Base-by-base conservation (phyloP, 2,329 filamentous ascomycete species). In the Fusarium fracticaudum region DNA sequence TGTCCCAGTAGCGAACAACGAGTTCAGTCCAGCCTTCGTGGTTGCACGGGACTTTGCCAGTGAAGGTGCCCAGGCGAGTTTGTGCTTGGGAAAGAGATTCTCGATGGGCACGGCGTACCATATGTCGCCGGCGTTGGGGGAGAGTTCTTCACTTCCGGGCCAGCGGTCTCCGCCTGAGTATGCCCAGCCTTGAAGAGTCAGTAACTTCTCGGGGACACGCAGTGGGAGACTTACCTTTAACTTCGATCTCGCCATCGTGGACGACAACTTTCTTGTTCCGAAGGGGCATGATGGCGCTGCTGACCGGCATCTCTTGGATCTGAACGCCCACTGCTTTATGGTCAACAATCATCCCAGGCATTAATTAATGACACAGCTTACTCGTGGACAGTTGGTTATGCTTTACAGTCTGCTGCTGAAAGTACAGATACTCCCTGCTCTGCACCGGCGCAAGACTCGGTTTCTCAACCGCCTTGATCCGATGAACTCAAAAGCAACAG, bases 291-390 rank as follows among this genome's bases (percentile, higher is more conserved):
- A 93, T 92, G 22, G 91, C 91, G 13, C 86, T 89, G 60, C 87
- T 89, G 2, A 93, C 91, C 0, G 91, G 91, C 91, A 93, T 93
- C 45, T 93, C 91, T 77, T 93, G 91, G 75, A 92, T 93, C 70
- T 87, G 88, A 69, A 91, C 90, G 1, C 90, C 91, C 64, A 67
- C 64, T 67, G 2, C 24, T 24, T 24, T 24, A 24, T 24, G 24
- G 24, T 24, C 3, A 24, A 24, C 4, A 24, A 24, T 24, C 24
- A 24, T 24, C 24, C 24, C 24, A 24, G 24, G 24, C 24, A 24
- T 3, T 24, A 24, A 24, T 3, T 24, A 24, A 24, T 24, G 24
- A 24, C 4, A 4, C 24, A 24, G 24, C 24, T 24, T 24, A 24
- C 24, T 24, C 24, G 24, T 24, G 24, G 88, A 87, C 10, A 82